Evolutionary conservation across 257 asterid genomes (phyloP), one percentile per base, ranked within the genome.

Genomic region (Capsicum baccatum): DNA sequence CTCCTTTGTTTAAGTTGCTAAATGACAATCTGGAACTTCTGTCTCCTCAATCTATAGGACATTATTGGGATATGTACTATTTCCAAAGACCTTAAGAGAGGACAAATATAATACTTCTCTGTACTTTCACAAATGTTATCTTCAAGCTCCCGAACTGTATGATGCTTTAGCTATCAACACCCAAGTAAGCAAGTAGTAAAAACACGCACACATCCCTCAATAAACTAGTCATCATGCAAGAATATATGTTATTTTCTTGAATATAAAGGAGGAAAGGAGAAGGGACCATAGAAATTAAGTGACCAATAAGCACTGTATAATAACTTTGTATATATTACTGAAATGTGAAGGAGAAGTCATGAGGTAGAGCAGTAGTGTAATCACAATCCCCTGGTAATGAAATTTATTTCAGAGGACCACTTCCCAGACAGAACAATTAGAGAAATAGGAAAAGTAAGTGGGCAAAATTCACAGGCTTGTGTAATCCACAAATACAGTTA

Each of bases 51-150:
- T 16, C 26, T 4, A 19, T 69, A 69, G 79, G 79, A 16, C n/a
- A 69, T 39, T 39, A 69, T 42, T 69, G 79, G 56, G 79, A 69
- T 69, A 9, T 69, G 79, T 9, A 42, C 79, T 69, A 52, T 69
- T 37, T n/a, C 78, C 78, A 69, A 69, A 35, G 16, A 16, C 48
- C 54, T 69, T 39, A 69, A 69, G 78, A 14, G 52, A 37, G 76
- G 76, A 14, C 6, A 16, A 12, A 14, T 26, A 64, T 12, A 12
- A 26, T 11, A 11, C 17, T 26, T 67, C 76, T 37, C 50, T 67
- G 21, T 67, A 67, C 37, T 67, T 64, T 15, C 76, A 37, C 1
- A 12, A 67, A 12, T 0, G 15, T 67, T 64, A 39, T 67, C 73
- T 66, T 33, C 19, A 33, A 35, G 19, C 48, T 33, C 74, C 48